Base-by-base conservation (phyloP, 352 stramenopile species). In the Saprolegnia parasitica region DNA sequence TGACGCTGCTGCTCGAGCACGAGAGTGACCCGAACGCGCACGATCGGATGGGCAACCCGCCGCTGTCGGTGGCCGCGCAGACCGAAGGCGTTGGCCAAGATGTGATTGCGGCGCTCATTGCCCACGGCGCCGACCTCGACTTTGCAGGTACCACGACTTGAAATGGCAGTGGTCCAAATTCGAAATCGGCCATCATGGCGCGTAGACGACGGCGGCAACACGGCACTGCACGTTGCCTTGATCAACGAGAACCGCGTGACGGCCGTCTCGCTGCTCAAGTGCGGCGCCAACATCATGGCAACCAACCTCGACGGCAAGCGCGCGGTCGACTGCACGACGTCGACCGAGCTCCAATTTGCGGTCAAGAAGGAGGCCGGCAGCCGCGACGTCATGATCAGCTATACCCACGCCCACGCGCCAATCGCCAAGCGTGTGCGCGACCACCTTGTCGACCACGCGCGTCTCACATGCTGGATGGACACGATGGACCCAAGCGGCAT, bases 381-480 rank as follows among this genome's bases (percentile, higher is more conserved):
- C 10, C 81, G 86, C 11, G 83, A 94, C 54, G 78, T 94, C 6
- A 92, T 94, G 86, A 89, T 94, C 46, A 90, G 78, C 56, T 91
- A 91, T 66, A 88, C 83, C 37, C 84, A 91, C 68, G 80, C 84
- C 10, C 84, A 90, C 56, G 78, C 78, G 49, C 75, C 81, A 26
- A 77, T 93, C 15, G 86, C 86, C 1, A 76, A 81, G 29, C 76
- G 74, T 46, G 74, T 94, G 52, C 84, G 84, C 15, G 78, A 91
- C 56, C 77, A 78, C 67, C 65, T 92, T 11, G 83, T 91, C 71
- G 81, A 75, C 21, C 65, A 82, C 21, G 80, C 78, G 16, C 73
- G 79, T 39, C 64, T 90, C 4, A 92, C 86, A 21, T 90, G 81
- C 57, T 91, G 83, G 84, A 88, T 94, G 81, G 86, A 93, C 71